Conservation (phyloP, 2,329 filamentous ascomycete species). For the Zasmidium citrigriseum region DNA sequence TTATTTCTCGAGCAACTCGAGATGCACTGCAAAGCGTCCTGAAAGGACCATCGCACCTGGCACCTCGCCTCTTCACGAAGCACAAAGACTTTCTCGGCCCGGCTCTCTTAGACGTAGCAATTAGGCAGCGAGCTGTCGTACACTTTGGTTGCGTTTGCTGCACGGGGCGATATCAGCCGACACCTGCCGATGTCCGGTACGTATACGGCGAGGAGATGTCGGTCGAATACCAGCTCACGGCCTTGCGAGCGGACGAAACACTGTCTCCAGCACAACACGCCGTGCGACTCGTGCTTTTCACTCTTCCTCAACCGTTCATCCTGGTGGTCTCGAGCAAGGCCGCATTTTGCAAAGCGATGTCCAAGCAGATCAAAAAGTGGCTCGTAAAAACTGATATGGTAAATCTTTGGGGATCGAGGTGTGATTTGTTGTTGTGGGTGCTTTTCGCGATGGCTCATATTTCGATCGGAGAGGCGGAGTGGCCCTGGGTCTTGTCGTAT, state of each 20-base stretch:
- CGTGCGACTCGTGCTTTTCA: neutral
- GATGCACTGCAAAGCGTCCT: neutral
- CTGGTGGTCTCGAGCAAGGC: conserved; percentile 1
- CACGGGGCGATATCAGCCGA: neutral
- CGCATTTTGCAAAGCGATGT: conserved; percentile 2
- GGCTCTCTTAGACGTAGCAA: neutral
- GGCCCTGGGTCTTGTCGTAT: neutral
- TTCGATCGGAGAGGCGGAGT: neutral
- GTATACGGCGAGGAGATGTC: conserved; percentile 1
- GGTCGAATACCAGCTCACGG: neutral
- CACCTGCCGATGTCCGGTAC: neutral
- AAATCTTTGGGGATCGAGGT: neutral
- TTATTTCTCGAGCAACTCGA: neutral
- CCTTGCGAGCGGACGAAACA: neutral
- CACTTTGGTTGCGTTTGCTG: neutral
- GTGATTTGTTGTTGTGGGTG: neutral
- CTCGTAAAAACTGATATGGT: neutral
- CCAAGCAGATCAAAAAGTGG: neutral
- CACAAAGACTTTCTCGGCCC: neutral
- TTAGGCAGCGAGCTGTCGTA: neutral
- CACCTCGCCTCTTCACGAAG: neutral
- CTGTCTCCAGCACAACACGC: conserved; percentile 3
- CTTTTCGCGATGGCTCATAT: neutral
- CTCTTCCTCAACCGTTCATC: neutral
- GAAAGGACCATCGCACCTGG: neutral